Conservation (phyloP, 202 grass and related monocot species). For the Elaeis oleifera region DNA sequence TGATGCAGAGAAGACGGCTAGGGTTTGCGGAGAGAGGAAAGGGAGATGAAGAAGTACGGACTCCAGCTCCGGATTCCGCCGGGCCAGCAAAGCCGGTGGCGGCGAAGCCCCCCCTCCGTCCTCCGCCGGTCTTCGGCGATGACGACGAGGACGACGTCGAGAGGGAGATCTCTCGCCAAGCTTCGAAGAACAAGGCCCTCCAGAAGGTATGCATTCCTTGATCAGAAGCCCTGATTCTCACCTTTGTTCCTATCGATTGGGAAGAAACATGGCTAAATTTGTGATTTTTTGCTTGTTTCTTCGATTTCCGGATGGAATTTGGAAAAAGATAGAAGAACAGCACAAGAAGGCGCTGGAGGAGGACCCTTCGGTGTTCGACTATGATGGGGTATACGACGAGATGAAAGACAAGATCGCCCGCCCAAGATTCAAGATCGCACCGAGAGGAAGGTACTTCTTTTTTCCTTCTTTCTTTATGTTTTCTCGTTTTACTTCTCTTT, state of each 20-base stretch:
- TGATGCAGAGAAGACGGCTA: too few species aligned
- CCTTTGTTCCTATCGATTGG: background rate
- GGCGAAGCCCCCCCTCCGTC: constrained; percentile 27
- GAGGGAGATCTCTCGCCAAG: constrained; percentile 77
- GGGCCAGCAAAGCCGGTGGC: constrained; percentile 31
- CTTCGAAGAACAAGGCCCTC: constrained; percentile 56
- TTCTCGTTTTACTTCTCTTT: too few species aligned
- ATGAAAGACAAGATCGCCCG: constrained; percentile 80
- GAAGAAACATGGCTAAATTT: too few species aligned
- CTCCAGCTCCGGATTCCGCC: constrained; percentile 60
- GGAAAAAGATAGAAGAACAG: constrained; percentile 68
- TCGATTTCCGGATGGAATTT: background rate
- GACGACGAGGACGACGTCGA: constrained; percentile 77
- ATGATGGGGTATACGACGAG: constrained; percentile 84
- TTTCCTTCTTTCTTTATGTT: background rate
- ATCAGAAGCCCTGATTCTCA: background rate
- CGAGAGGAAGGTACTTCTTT: constrained; percentile 49
- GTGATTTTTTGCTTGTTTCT: too few species aligned
- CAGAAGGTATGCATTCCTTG: constrained; percentile 49
- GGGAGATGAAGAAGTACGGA: constrained; percentile 74
- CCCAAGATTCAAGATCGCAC: constrained; percentile 67
- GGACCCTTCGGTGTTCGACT: constrained; percentile 87
- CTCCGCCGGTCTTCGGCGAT: constrained; percentile 33
- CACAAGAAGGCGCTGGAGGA: constrained; percentile 82
- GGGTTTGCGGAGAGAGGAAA: background rate